Evolutionary conservation across 805 yeast genomes (phyloP).

Genomic region (Lipomyces orientalis): DNA sequence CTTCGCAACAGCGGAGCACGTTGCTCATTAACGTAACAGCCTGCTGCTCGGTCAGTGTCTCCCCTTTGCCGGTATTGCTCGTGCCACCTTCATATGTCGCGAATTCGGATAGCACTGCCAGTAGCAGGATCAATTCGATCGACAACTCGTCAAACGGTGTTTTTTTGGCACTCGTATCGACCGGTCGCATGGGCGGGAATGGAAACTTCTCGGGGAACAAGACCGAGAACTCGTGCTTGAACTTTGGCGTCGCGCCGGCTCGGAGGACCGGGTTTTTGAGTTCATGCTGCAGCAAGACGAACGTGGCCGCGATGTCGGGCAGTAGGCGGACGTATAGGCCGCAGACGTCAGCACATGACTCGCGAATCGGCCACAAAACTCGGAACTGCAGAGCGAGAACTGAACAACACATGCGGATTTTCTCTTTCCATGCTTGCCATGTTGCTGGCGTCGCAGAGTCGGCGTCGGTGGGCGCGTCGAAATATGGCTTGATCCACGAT

Average conservation of each 20-base stretch:
- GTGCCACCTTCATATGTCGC: conserved; percentile 36
- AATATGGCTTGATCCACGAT: conserved; percentile 28
- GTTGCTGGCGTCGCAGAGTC: conserved; percentile 13
- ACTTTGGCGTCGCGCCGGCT: conserved; percentile 39
- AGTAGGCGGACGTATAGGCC: conserved; percentile 43
- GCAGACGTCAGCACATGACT: conserved; percentile 39
- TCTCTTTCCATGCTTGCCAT: conserved; percentile 38
- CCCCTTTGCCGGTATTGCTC: conserved; percentile 28
- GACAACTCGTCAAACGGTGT: conserved; percentile 72
- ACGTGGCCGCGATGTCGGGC: conserved; percentile 43
- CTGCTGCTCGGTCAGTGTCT: conserved; percentile 39
- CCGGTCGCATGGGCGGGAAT: conserved; percentile 58
- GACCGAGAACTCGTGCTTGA: conserved; percentile 45
- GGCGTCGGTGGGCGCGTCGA: conserved; percentile 16
- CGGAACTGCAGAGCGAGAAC: conserved; percentile 43
- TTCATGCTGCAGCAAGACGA: conserved; percentile 38
- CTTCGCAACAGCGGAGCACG: conserved; percentile 41
- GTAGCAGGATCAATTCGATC: conserved; percentile 68
- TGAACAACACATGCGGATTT: conserved; percentile 40
- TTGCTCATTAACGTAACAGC: conserved; percentile 42
- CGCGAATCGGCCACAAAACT: conserved; percentile 43
- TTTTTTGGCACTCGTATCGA: conserved; percentile 76
- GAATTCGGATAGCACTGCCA: conserved; percentile 45
- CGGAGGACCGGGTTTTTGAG: conserved; percentile 10
- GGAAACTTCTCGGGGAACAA: conserved; percentile 72